Evolutionary conservation across 2,329 filamentous ascomycete species (phyloP).

Genomic region (Pseudogymnoascus sp.): DNA sequence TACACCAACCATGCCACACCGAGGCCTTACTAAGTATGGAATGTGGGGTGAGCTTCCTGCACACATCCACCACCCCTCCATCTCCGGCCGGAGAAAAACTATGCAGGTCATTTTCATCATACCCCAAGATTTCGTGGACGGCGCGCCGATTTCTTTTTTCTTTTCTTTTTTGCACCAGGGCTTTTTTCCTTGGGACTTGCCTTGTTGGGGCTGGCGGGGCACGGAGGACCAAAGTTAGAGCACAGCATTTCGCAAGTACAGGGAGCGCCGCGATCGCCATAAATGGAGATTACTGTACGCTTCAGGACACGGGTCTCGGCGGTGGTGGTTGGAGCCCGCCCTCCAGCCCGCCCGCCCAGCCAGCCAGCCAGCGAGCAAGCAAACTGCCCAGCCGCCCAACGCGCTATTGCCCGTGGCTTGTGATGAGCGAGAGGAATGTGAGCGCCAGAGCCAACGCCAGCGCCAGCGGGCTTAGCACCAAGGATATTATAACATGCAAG

Average conservation of each 20-base stretch:
- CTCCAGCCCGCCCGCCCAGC: not conserved
- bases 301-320: slow-evolving; percentile 6
- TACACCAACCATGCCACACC: not conserved
- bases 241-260: not conserved
- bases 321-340: not conserved
- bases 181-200: not conserved
- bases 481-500: slow-evolving; percentile 8
- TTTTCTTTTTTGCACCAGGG: not conserved
- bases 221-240: not conserved
- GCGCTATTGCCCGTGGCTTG: slow-evolving; percentile 2
- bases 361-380: not conserved
- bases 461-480: slow-evolving; percentile 5
- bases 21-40: slow-evolving; percentile 1
- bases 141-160: not conserved
- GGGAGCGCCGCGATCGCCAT: slow-evolving; percentile 1
- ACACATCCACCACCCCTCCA: not conserved
- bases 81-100: not conserved
- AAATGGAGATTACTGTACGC: slow-evolving; percentile 6
- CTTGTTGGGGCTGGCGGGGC: not conserved
- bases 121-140: not conserved
- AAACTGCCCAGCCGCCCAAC: not conserved
- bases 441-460: slow-evolving; percentile 8
- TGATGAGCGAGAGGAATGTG: not conserved
- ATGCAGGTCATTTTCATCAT: slow-evolving; percentile 2
- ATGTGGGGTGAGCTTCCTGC: slow-evolving; percentile 4